Evolutionary conservation across 2,329 filamentous ascomycete species (phyloP).

Genomic region (Furcasterigmium sp.): DNA sequence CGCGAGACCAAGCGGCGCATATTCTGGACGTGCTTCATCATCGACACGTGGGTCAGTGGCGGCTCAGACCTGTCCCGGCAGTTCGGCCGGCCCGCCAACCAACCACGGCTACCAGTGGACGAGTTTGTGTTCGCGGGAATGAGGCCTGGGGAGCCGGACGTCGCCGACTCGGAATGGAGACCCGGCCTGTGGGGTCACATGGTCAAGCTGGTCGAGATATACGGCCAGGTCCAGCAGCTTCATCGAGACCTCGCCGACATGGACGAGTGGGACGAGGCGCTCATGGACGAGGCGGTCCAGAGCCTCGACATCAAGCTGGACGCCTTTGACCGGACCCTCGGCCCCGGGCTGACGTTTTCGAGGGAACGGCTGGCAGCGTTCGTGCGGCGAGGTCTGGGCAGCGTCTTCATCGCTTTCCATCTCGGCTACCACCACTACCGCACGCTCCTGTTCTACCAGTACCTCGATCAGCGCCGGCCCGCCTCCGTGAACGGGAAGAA

Average conservation of each 20-base stretch:
- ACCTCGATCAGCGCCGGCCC: slow-evolving; percentile 19
- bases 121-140: slow-evolving; percentile 14
- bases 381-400: slow-evolving; percentile 19
- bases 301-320: slow-evolving; percentile 14
- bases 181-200: slow-evolving; percentile 28
- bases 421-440: slow-evolving; percentile 30
- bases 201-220: slow-evolving; percentile 23
- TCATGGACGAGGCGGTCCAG: slow-evolving; percentile 16
- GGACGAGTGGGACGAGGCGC: slow-evolving; percentile 2
- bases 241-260: slow-evolving; percentile 15
- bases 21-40: slow-evolving; percentile 27
- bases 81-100: slow-evolving; percentile 13
- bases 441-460: slow-evolving; percentile 30
- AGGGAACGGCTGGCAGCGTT: slow-evolving; percentile 19
- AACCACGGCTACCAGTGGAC: slow-evolving; percentile 17
- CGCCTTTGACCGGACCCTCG: slow-evolving; percentile 17
- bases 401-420: slow-evolving; percentile 28
- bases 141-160: slow-evolving; percentile 14
- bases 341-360: slow-evolving; percentile 14
- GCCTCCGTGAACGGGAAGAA: not conserved
- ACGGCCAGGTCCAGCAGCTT: slow-evolving; percentile 25
- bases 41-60: slow-evolving; percentile 27
- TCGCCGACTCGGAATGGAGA: slow-evolving; percentile 8
- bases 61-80: slow-evolving; percentile 21
- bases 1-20: slow-evolving; percentile 23